phyloP scores from a whole-genome alignment of 2,329 filamentous ascomycete species.

The Calonectria ilicicola region DNA sequence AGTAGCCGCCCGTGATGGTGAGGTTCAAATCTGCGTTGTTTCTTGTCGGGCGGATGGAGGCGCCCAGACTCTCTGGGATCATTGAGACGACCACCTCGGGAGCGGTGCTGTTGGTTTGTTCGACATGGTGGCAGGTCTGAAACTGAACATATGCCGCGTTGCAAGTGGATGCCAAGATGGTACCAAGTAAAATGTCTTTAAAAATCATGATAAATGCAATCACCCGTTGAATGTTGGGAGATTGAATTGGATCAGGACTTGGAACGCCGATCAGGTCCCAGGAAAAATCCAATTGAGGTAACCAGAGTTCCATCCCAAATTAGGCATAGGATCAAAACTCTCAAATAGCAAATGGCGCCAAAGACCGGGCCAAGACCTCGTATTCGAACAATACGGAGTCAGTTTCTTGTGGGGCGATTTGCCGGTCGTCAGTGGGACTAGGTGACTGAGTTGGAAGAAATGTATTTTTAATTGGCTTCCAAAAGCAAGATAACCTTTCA shows the following conservation, averaged over 20 bases:
- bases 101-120: neutral
- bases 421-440: neutral
- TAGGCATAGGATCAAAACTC: neutral
- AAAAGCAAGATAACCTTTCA: too few species aligned
- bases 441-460: too few species aligned
- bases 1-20: neutral
- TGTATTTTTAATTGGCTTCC: too few species aligned
- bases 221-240: neutral
- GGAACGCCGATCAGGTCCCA: neutral
- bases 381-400: neutral
- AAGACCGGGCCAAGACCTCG: neutral
- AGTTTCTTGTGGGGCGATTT: neutral
- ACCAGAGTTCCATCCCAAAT: neutral
- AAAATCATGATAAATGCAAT: neutral
- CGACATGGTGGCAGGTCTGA: neutral
- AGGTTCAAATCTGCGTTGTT: neutral
- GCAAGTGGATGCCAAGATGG: neutral
- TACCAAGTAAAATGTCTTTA: neutral
- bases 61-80: neutral
- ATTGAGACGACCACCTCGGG: conserved; percentile 1
- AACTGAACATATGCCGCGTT: neutral
- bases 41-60: neutral
- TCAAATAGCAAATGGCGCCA: neutral
- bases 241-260: neutral
- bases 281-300: neutral